These are phyloP conservation scores for Pinus tabuliformis DNA, from an alignment of 75 land plant species.

Conservation along the genomic window DNA sequence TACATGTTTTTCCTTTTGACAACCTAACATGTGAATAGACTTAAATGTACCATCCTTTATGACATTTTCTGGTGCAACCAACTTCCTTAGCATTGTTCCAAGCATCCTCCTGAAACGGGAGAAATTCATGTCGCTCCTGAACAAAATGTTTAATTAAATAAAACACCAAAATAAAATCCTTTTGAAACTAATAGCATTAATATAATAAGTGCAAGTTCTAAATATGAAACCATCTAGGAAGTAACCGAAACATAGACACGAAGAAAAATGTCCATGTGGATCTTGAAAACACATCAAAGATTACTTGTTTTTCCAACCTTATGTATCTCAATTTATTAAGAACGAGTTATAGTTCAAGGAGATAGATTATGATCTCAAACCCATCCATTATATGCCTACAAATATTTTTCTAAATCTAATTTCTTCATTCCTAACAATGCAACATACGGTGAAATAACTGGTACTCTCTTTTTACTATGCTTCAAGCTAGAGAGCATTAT, in stretches of 20 bases:
- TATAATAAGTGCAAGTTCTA: background rate
- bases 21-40: background rate
- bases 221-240: background rate
- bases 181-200: background rate
- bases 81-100: constrained; percentile 53
- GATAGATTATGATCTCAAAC: background rate
- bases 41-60: constrained; percentile 48
- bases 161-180: background rate
- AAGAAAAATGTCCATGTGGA: background rate
- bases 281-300: background rate
- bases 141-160: constrained; percentile 1
- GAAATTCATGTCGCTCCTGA: constrained; percentile 70
- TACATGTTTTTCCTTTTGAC: background rate
- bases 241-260: background rate
- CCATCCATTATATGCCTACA: background rate
- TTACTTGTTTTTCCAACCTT: background rate
- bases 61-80: constrained; percentile 55
- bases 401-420: background rate
- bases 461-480: background rate
- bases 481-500: background rate
- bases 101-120: constrained; percentile 50
- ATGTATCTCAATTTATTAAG: too few relatives aligned
- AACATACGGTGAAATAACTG: background rate
- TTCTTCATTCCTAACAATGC: background rate
- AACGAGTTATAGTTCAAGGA: too few relatives aligned